Evolutionary conservation across 495 filamentous ascomycete species (phyloP).

Genomic region (Penicillium egyptiacum): DNA sequence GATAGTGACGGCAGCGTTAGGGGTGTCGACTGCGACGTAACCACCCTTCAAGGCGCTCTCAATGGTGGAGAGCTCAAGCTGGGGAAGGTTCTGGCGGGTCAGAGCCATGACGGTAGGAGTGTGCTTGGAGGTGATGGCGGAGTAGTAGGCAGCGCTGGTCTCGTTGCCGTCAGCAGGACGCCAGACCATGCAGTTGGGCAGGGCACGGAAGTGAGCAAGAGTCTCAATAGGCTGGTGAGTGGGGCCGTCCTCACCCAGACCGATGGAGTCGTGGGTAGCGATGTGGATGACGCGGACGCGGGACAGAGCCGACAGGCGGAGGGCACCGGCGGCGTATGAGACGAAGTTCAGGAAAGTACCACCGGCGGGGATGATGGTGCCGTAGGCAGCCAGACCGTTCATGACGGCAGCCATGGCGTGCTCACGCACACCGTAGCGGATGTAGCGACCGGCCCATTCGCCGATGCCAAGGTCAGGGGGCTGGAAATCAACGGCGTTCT

Average conservation of each 20-base stretch:
- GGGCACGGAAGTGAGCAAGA: conserved; percentile 97
- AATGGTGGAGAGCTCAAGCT: conserved; percentile 89
- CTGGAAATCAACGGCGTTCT: conserved; percentile 97
- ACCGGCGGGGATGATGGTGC: conserved; percentile 87
- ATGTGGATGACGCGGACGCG: conserved; percentile 93
- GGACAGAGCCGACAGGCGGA: conserved; percentile 89
- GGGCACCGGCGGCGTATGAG: conserved; percentile 93
- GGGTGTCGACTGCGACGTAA: conserved; percentile 82
- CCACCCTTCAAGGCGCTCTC: conserved; percentile 89
- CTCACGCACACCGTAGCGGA: conserved; percentile 97
- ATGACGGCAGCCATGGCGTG: conserved; percentile 97
- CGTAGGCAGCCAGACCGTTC: conserved; percentile 96
- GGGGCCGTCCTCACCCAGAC: conserved; percentile 97
- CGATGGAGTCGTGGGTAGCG: conserved; percentile 98
- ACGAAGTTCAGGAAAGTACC: conserved; percentile 99
- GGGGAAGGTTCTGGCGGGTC: conserved; percentile 97
- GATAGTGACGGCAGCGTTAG: conserved; percentile 83
- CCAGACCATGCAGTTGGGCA: conserved; percentile 99
- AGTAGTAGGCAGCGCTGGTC: conserved; percentile 96
- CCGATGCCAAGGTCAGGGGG: conserved; percentile 81
- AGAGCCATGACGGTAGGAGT: conserved; percentile 92
- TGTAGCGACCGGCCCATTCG: conserved; percentile 85
- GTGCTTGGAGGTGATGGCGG: conserved; percentile 84
- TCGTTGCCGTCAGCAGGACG: conserved; percentile 99
- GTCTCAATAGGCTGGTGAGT: conserved; percentile 99